Evolutionary conservation across 2,329 filamentous ascomycete species (phyloP), one percentile per base, ranked within the genome.

Genomic region (Neofusicoccum sp.): DNA sequence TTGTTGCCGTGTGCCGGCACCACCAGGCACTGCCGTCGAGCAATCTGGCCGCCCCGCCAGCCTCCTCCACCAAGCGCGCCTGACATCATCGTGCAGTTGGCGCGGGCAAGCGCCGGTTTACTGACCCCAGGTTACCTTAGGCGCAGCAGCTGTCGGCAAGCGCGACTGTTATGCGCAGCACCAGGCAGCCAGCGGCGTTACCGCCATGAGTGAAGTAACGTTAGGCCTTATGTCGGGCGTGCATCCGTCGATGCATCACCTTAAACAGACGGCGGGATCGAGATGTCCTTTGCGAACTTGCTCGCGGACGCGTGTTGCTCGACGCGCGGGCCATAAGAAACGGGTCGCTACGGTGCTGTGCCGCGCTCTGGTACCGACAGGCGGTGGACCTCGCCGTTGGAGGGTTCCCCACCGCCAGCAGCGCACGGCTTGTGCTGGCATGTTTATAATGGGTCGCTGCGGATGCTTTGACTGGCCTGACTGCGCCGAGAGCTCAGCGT

Each of bases 81-180:
- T 62, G 59, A 62, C 59, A 52, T 62, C 59, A 62, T 52, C 29
- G 33, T 52, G 59, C 41, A 56, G 48, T 45, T n/a, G 3, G 31
- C 39, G 48, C 28, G 43, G 47, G 48, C 43, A 62, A 62, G 59
- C 59, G 59, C 59, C 59, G 59, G 59, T 44, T 54, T 39, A 36
- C 49, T 48, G 14, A 29, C 59, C 49, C 49, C 59, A 54, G 49
- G 31, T 45, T 45, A 48, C 59, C 59, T 62, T 62, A 62, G 59
- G 48, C 33, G 37, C 59, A 49, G 41, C 14, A 41, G n/a, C 41
- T 29, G 48, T 61, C 59, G 49, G 59, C 59, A 62, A 54, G 39
- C 59, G 59, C 59, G 59, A 52, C 49, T 62, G 48, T 31, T 29
- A 48, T 43, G 44, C 48, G 6, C 22, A 41, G 58, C 58, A 37